Evolutionary conservation across 2,329 filamentous ascomycete genomes (phyloP).

Genomic region (Phyllosticta paracitricarpa): DNA sequence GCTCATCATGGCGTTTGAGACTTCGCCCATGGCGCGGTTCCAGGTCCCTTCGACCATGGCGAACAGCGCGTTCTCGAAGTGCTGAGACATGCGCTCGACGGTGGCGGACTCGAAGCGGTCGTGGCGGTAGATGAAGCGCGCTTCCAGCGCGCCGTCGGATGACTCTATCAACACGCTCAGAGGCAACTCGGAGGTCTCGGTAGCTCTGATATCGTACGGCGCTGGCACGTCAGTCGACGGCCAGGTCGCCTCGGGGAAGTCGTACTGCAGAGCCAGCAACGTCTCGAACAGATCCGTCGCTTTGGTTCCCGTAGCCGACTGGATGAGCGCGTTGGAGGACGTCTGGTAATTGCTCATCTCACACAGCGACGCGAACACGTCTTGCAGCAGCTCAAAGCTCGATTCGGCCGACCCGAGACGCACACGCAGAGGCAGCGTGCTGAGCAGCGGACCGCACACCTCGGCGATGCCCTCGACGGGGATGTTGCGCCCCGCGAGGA

Average conservation of each 20-base stretch:
- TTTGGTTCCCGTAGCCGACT: slow-evolving; percentile 2
- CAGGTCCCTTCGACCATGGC: not conserved
- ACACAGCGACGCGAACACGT: slow-evolving; percentile 2
- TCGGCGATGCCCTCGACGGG: slow-evolving; percentile 20
- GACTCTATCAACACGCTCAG: not conserved
- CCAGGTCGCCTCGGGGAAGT: not conserved
- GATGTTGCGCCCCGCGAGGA: slow-evolving; percentile 27
- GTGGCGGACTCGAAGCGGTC: not conserved
- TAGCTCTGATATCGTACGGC: not conserved
- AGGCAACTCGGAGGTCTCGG: not conserved
- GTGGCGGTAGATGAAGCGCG: slow-evolving; percentile 3
- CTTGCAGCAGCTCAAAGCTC: not conserved
- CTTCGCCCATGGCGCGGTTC: not conserved
- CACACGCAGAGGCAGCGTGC: slow-evolving; percentile 11
- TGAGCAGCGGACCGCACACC: slow-evolving; percentile 28
- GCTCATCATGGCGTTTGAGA: not conserved
- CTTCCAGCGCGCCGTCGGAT: not conserved
- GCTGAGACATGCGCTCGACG: slow-evolving; percentile 1
- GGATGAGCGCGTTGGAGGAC: slow-evolving; percentile 3
- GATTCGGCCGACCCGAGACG: not conserved
- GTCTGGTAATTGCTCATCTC: slow-evolving; percentile 2
- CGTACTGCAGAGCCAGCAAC: slow-evolving; percentile 5
- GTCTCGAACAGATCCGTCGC: slow-evolving; percentile 3
- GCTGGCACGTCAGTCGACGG: not conserved
- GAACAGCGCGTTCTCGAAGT: slow-evolving; percentile 1